Conservation (phyloP, 1,284 basidiomycete species). For the Schizophyllum amplum region DNA sequence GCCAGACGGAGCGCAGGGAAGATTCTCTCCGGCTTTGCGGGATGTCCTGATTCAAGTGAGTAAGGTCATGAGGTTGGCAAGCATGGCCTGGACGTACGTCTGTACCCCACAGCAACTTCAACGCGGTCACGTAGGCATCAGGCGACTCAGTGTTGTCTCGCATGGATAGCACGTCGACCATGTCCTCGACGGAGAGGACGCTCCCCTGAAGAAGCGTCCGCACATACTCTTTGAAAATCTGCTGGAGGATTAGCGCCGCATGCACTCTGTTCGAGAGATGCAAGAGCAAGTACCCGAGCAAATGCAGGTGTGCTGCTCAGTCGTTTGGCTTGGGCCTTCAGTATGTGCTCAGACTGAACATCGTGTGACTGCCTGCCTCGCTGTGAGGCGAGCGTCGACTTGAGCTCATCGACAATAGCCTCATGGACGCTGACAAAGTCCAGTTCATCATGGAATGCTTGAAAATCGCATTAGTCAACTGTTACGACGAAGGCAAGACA, state of each 20-base stretch:
- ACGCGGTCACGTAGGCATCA: slow-evolving; percentile 58
- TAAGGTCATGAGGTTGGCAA: not conserved
- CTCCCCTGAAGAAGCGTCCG: slow-evolving; percentile 63
- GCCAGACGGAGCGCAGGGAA: slow-evolving; percentile 74
- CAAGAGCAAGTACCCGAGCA: not conserved
- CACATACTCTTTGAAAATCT: slow-evolving; percentile 62
- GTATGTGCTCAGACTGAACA: slow-evolving; percentile 53
- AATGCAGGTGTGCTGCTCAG: slow-evolving; percentile 44
- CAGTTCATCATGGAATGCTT: slow-evolving; percentile 66
- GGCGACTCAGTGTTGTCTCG: slow-evolving; percentile 53
- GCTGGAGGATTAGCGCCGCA: not conserved
- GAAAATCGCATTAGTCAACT: not conserved
- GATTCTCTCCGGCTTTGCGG: slow-evolving; percentile 63
- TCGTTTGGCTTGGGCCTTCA: slow-evolving; percentile 42
- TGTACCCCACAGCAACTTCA: slow-evolving; percentile 51
- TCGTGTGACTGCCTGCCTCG: slow-evolving; percentile 60
- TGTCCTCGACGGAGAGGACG: slow-evolving; percentile 58
- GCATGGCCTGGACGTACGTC: slow-evolving; percentile 30
- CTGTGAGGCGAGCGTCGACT: slow-evolving; percentile 33
- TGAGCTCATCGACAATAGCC: slow-evolving; percentile 52
- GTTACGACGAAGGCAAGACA: not conserved
- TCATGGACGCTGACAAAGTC: slow-evolving; percentile 73
- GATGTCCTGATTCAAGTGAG: slow-evolving; percentile 36
- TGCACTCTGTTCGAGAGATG: no score
- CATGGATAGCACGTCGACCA: slow-evolving; percentile 62